phyloP scores from a whole-genome alignment of 257 asterid species.

The Fraxinus quadrangulata region DNA sequence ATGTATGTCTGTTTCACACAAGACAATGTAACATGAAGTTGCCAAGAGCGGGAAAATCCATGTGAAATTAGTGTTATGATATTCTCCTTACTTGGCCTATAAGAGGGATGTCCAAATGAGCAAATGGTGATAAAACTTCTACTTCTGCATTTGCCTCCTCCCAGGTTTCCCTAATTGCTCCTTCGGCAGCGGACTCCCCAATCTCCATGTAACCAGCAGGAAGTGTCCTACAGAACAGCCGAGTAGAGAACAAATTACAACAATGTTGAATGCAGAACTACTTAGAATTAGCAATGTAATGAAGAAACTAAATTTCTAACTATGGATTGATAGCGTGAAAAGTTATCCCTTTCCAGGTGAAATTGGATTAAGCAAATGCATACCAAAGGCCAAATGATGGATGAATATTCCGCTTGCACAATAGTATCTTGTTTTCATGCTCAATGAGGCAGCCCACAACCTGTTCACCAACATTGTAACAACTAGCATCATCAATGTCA shows the following conservation, averaged over 20 bases:
- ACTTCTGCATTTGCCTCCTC: conserved; percentile 97
- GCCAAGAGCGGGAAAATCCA: conserved; percentile 21
- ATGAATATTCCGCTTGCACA: conserved; percentile 87
- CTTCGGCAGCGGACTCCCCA: conserved; percentile 91
- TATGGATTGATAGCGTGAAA: not conserved
- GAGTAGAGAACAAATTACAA: not conserved
- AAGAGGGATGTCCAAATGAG: conserved; percentile 91
- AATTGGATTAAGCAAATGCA: conserved; percentile 26
- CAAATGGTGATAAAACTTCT: conserved; percentile 74
- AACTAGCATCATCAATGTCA: conserved; percentile 10
- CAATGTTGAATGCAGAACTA: not conserved
- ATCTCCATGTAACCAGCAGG: conserved; percentile 99
- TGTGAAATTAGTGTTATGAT: conserved; percentile 4
- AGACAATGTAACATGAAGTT: conserved; percentile 13
- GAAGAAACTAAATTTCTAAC: not conserved
- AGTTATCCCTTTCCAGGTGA: not conserved
- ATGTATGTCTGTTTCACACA: conserved; percentile 71
- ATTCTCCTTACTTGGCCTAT: conserved; percentile 71
- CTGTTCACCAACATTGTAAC: conserved; percentile 36
- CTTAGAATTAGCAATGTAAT: not conserved
- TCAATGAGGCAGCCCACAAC: conserved; percentile 96
- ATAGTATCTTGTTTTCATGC: conserved; percentile 82
- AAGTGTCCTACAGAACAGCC: conserved; percentile 65
- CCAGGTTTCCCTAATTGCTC: conserved; percentile 91
- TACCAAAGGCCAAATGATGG: conserved; percentile 97